Base-by-base conservation (phyloP, 306 rosid species). In the Notholithocarpus densiflorus region DNA sequence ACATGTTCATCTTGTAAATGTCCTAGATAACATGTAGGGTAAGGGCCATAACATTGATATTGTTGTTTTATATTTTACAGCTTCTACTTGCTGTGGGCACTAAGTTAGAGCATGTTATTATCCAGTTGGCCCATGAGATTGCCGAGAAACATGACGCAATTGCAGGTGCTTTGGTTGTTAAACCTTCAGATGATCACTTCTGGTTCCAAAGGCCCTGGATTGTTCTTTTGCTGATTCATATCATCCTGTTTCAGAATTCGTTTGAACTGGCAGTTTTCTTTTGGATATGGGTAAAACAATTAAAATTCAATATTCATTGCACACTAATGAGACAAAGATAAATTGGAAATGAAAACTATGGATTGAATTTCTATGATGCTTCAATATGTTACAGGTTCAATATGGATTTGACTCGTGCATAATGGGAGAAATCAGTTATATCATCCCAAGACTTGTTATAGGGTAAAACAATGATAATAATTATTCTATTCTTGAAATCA, bases 241-340 rank as follows among this genome's bases (percentile, higher is more conserved):
- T 83, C 56, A 79, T 83, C 62, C 66, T 78, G 83, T 83, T 83
- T 27, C 86, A 83, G 51, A 83, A 83, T 70, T 79, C 86, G 2
- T 83, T 83, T 62, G 83, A 83, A 68, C 71, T 83, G 12, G 83
- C 86, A 32, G 52, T 83, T 71, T 79, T 83, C 80, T 83, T 83
- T 73, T 83, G 83, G 83, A 79, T 79, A 27, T 83, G 62, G 83
- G 86, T 79, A 68, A 15, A 32, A 19, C 6, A 32, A 37, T 7
- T 37, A 37, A 17, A 32, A 2, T 14, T 64, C 45, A 15, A 61
- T 18, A 26, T 8, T 34, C 51, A 66, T 66, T 9, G 2, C 12
- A 6, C 0, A 34, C 21, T 66, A 32, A 15, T 5, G 31, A 59
- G 2, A 59, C 5, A 37, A 1, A 11, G 27, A 20, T 59, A 32